Evolutionary conservation across 2,329 filamentous ascomycete genomes (phyloP).

Genomic region (Myriangium duriaei): DNA sequence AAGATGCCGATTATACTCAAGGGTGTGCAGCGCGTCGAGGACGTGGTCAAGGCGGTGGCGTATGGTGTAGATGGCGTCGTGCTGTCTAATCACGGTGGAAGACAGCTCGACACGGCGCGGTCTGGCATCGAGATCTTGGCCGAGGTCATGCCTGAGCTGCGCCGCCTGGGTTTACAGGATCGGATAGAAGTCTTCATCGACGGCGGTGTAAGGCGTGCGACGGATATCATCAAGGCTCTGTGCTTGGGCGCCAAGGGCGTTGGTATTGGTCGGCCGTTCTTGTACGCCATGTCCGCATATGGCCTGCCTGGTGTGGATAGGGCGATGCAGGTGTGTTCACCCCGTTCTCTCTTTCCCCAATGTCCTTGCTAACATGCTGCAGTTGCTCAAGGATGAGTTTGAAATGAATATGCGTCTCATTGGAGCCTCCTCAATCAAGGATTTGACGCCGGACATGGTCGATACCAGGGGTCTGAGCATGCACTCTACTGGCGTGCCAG

Average conservation of each 20-base stretch:
- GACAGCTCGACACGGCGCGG: slow-evolving; percentile 83
- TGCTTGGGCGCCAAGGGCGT: slow-evolving; percentile 87
- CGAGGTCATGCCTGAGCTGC: slow-evolving; percentile 81
- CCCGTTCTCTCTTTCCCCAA: background rate
- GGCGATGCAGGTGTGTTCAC: slow-evolving; percentile 55
- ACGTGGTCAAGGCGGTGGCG: slow-evolving; percentile 65
- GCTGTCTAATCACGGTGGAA: slow-evolving; percentile 87
- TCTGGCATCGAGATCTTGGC: slow-evolving; percentile 83
- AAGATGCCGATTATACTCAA: slow-evolving; percentile 93
- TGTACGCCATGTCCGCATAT: slow-evolving; percentile 93
- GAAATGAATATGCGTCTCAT: slow-evolving; percentile 98
- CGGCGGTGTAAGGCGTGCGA: slow-evolving; percentile 77
- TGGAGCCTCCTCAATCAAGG: slow-evolving; percentile 59
- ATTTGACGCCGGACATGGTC: slow-evolving; percentile 69
- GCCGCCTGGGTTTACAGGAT: slow-evolving; percentile 58
- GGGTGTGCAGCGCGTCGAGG: slow-evolving; percentile 90
- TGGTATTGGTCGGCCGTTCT: slow-evolving; percentile 85
- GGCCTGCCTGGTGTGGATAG: slow-evolving; percentile 76
- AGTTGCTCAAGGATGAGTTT: slow-evolving; percentile 83
- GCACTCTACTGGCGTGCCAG: slow-evolving; percentile 46
- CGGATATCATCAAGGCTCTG: slow-evolving; percentile 89
- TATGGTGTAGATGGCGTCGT: slow-evolving; percentile 79
- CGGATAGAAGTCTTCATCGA: slow-evolving; percentile 74
- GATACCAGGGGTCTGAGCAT: slow-evolving; percentile 59
- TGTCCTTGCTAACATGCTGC: background rate